phyloP scores from a whole-genome alignment of 2,329 filamentous ascomycete species.

The Truncatella angustata region DNA sequence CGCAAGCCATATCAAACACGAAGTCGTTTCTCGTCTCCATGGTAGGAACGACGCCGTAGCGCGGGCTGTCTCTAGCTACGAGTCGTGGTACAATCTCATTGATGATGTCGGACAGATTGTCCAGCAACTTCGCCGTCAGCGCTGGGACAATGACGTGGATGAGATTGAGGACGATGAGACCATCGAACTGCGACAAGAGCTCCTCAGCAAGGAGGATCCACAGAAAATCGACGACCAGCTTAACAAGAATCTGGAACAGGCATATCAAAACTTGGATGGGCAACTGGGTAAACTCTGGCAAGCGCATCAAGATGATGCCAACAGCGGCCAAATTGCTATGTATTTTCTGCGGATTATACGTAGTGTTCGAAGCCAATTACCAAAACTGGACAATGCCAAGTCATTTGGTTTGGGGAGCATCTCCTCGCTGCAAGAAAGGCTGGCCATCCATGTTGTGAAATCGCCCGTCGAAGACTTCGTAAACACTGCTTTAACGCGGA shows the following conservation, averaged over 20 bases:
- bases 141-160: slow-evolving; percentile 74
- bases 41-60: slow-evolving; percentile 69
- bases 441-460: slow-evolving; percentile 54
- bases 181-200: slow-evolving; percentile 62
- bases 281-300: slow-evolving; percentile 52
- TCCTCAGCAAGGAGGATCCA: slow-evolving; percentile 73
- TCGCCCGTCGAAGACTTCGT: slow-evolving; percentile 48
- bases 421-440: slow-evolving; percentile 59
- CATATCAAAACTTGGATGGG: slow-evolving; percentile 57
- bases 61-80: slow-evolving; percentile 61
- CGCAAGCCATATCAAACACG: slow-evolving; percentile 65
- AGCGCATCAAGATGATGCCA: slow-evolving; percentile 40
- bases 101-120: slow-evolving; percentile 63
- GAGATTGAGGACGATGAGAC: slow-evolving; percentile 73
- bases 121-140: slow-evolving; percentile 62
- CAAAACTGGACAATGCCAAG: slow-evolving; percentile 47
- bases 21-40: slow-evolving; percentile 66
- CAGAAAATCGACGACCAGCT: slow-evolving; percentile 59
- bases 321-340: slow-evolving; percentile 53
- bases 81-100: slow-evolving; percentile 73
- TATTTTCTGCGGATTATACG: slow-evolving; percentile 74
- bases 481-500: slow-evolving; percentile 39
- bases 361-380: slow-evolving; percentile 68
- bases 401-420: slow-evolving; percentile 61
- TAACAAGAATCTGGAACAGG: slow-evolving; percentile 51